phyloP scores from a whole-genome alignment of 2,329 filamentous ascomycete genomes.

The Verticillium zaregamsianum region DNA sequence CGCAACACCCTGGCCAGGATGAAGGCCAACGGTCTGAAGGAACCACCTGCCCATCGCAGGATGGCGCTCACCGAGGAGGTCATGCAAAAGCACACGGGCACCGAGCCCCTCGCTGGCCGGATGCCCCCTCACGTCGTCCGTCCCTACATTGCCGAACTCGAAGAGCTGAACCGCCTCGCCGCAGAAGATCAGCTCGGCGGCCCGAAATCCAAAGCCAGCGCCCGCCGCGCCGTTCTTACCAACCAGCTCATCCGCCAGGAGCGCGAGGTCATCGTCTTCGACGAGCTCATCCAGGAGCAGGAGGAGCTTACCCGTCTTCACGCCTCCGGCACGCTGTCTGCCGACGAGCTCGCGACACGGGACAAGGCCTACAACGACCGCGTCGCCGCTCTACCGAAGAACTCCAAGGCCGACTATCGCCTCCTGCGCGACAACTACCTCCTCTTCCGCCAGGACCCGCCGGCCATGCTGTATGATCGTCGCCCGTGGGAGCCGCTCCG shows the following conservation, averaged over 20 bases:
- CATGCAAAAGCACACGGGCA: constrained; percentile 8
- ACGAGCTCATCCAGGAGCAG: constrained; percentile 28
- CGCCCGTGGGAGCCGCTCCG: constrained; percentile 67
- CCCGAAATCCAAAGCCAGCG: constrained; percentile 2
- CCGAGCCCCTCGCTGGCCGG: constrained; percentile 18
- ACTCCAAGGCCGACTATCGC: constrained; percentile 29
- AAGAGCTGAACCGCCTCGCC: constrained; percentile 28
- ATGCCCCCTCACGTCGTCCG: constrained; percentile 27
- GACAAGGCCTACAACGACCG: constrained; percentile 29
- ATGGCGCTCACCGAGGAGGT: constrained; percentile 23
- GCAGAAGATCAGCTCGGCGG: constrained; percentile 8
- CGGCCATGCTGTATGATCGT: constrained; percentile 63
- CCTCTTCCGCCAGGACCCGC: constrained; percentile 42
- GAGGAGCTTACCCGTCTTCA: constrained; percentile 20
- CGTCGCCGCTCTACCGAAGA: constrained; percentile 27
- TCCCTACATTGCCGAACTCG: constrained; percentile 36
- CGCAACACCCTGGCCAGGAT: constrained; percentile 39
- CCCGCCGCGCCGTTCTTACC: constrained; percentile 22
- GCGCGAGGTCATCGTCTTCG: constrained; percentile 17
- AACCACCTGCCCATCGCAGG: constrained; percentile 46
- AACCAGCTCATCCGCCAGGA: constrained; percentile 19
- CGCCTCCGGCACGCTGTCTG: constrained; percentile 9
- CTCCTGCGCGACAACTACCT: constrained; percentile 50
- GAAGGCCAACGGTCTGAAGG: constrained; percentile 32
- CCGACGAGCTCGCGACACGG: constrained; percentile 20